These are phyloP conservation scores for Oryza coarctata DNA, from an alignment of 176 grass and related monocot species.

Conservation along the genomic window DNA sequence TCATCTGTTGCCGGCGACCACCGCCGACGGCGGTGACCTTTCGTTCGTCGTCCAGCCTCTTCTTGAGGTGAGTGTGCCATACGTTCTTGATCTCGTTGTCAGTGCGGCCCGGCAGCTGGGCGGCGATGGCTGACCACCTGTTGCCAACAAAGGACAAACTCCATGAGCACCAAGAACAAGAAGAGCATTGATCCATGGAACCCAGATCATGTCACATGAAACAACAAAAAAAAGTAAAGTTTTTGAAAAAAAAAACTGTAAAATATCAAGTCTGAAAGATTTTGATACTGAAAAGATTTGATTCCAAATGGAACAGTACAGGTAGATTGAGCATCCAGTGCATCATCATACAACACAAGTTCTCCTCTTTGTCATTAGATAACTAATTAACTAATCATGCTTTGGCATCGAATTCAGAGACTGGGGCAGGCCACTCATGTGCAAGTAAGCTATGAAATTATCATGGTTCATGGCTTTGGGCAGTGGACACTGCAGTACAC, in stretches of 20 bases:
- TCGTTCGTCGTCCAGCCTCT: slow-evolving; percentile 27
- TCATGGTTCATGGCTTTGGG: slow-evolving; percentile 11
- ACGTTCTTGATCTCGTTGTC: slow-evolving; percentile 74
- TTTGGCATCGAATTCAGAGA: slow-evolving; percentile 26
- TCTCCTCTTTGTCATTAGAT: neutral
- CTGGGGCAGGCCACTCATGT: slow-evolving; percentile 33
- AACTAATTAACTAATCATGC: neutral
- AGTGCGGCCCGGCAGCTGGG: slow-evolving; percentile 56
- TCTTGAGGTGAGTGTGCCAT: slow-evolving; percentile 64
- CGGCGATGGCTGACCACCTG: slow-evolving; percentile 56
- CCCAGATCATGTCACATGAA: neutral
- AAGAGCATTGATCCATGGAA: neutral
- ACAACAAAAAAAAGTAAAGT: neutral
- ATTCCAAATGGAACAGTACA: slow-evolving; percentile 22
- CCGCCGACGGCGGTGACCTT: neutral
- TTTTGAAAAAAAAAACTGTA: neutral
- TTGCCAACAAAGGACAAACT: slow-evolving; percentile 1
- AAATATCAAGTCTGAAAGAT: neutral
- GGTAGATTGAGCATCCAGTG: neutral
- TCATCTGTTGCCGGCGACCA: neutral
- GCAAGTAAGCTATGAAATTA: slow-evolving; percentile 12
- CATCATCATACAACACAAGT: neutral
- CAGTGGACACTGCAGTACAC: neutral
- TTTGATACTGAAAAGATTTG: slow-evolving; percentile 42
- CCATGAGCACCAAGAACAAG: neutral